Conservation (phyloP, 257 asterid genomes). For the Solanum piurae region DNA sequence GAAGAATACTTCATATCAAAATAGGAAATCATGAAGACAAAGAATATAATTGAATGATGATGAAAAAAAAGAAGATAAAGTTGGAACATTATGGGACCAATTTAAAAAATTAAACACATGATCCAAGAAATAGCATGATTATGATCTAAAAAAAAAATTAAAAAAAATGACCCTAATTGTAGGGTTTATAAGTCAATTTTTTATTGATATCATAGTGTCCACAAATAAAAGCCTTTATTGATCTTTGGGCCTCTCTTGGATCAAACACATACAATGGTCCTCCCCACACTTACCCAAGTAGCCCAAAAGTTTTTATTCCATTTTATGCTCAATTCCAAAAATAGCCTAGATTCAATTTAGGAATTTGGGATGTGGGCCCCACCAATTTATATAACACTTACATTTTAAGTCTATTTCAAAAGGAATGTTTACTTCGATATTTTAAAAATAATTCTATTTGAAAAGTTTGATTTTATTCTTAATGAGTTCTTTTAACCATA, state of each 20-base stretch:
- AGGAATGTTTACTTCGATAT: too few relatives aligned
- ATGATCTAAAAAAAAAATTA: not conserved
- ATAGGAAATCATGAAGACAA: not conserved
- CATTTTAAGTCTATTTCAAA: too few relatives aligned
- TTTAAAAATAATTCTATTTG: too few relatives aligned
- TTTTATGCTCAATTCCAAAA: not conserved
- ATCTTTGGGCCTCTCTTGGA: not conserved
- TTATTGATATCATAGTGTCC: not conserved
- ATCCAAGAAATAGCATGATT: slow-evolving; percentile 39
- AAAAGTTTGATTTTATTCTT: too few relatives aligned
- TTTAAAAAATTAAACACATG: slow-evolving; percentile 52
- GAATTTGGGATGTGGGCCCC: not conserved
- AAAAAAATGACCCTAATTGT: not conserved
- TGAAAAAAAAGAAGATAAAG: slow-evolving; percentile 3
- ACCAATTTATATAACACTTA: too few relatives aligned
- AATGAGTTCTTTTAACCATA: not conserved
- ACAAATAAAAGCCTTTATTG: not conserved
- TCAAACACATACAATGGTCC: not conserved
- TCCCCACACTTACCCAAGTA: not conserved
- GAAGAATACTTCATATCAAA: not conserved
- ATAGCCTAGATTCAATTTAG: not conserved
- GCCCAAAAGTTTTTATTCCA: not conserved
- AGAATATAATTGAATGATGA: not conserved
- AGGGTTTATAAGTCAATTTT: not conserved
- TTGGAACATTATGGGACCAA: slow-evolving; percentile 54